Base-by-base conservation (phyloP, 1,284 basidiomycete species). In the Gymnopus androsaceus region DNA sequence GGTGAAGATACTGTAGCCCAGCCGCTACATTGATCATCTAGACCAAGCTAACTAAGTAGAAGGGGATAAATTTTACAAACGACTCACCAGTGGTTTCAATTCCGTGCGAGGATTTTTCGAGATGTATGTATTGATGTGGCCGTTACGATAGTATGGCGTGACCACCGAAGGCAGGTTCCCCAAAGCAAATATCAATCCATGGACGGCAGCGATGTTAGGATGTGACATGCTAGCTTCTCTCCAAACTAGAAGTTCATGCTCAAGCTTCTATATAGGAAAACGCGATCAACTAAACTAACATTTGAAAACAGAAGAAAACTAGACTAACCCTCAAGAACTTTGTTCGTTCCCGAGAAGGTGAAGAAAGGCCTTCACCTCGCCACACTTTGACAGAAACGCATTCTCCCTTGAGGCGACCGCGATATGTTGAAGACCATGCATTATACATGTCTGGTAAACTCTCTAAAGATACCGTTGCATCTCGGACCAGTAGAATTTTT, bases 1-100 rank as follows among this genome's bases (percentile, higher is more conserved):
- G 58, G 38, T 67, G 68, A 53, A 69, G 56, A 54, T 62, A 66
- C n/a, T 42, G 50, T 3, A 71, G 50, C 7, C 62, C 67, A 28
- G 56, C 50, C 0, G 66, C 64, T 8, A 67, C 58, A 12, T 61
- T 61, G 12, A 49, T 40, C 6, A 67, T 34, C 66, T 68, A 30
- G 23, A 42, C 12, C 19, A n/a, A 25, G 19, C n/a, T 31, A 37
- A 49, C 55, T 45, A 36, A 25, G 7, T 21, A 21, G 27, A 8
- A 47, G 19, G 27, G 15, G 12, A 36, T 2, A 37, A 34, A 45
- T 3, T 28, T 8, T n/a, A n/a, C 8, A 33, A 41, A n/a, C 7
- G 17, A 45, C 66, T 55, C 49, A 67, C 67, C 40, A 68, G 45
- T 4, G 23, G 9, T 2, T 63, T 31, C 12, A 59, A 17, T 25